Base-by-base conservation (phyloP, 2,329 filamentous ascomycete species). In the Talaromyces amestolkiae region DNA sequence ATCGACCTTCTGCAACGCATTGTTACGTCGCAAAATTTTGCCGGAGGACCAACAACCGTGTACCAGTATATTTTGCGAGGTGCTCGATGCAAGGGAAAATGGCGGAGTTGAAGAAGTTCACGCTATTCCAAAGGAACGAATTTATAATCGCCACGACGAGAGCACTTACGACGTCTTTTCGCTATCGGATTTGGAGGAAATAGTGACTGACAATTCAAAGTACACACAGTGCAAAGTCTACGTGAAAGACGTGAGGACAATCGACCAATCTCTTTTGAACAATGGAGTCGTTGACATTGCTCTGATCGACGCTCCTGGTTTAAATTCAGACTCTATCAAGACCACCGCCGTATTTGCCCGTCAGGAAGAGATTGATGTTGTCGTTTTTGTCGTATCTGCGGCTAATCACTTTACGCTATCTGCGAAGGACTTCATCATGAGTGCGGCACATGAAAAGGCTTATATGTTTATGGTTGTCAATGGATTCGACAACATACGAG, bases 391-490 rank as follows among this genome's bases (percentile, higher is more conserved):
- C 39, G 95, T 99, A 5, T 97, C 93, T 11, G 95, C 95, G 2
- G 93, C 94, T 31, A 99, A 99, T 70, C 95, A 99, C 78, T 98
- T 99, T 75, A 99, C 95, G 0, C 88, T 96, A 63, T 97, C 95
- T 0, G 93, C 95, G n/a, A 96, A 91, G 78, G 95, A 99, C 72
- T 99, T 99, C 74, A 97, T 99, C 68, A 91, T 91, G 83, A 94
- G 94, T 60, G 95, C 95, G 1, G 95, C 95, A 0, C 88, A 94
- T 47, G 95, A 99, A 75, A 99, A 99, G 79, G 94, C 95, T 0
- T 99, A 99, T 75, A 93, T 99, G 68, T 99, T 99, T 77, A 96
- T 99, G 78, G 95, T 99, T 15, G 95, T 99, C 70, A 99, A 99
- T 75, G 93, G 94, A 19, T 99, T 93, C 73, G 95, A 99, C 78